These are phyloP conservation scores for Deinandra increscens DNA, from an alignment of 129 eudicot species.

Conservation along the genomic window DNA sequence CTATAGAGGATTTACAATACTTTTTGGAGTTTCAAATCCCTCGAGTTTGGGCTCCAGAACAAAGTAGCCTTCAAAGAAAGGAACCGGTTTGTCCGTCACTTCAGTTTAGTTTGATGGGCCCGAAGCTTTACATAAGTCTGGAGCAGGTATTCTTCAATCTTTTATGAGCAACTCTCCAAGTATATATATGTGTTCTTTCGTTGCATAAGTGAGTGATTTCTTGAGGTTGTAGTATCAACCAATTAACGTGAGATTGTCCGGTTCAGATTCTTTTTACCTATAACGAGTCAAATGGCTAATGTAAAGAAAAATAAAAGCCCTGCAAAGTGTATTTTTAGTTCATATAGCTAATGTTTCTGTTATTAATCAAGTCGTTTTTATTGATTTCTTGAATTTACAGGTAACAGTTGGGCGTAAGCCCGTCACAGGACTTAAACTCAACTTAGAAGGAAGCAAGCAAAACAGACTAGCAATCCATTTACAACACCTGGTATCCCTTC, in stretches of 20 bases:
- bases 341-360: neutral
- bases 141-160: slow-evolving; percentile 59
- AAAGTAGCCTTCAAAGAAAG: slow-evolving; percentile 72
- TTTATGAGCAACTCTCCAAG: neutral
- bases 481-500: slow-evolving; percentile 85
- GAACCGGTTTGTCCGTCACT: slow-evolving; percentile 87
- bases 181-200: neutral
- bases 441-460: slow-evolving; percentile 77
- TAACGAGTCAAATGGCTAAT: neutral
- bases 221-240: neutral
- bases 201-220: neutral
- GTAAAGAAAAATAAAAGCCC: neutral
- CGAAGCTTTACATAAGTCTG: slow-evolving; percentile 83
- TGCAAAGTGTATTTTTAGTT: neutral
- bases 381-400: slow-evolving; percentile 31
- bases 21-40: slow-evolving; percentile 87
- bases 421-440: slow-evolving; percentile 76
- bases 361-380: neutral
- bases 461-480: slow-evolving; percentile 72
- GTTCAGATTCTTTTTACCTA: neutral
- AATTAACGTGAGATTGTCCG: neutral
- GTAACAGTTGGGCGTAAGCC: slow-evolving; percentile 92
- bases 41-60: slow-evolving; percentile 94
- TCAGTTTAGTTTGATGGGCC: slow-evolving; percentile 96
- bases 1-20: slow-evolving; percentile 89